These are phyloP conservation scores for Xylaria multiplex DNA, from an alignment of 2,329 filamentous ascomycete species.

Conservation along the genomic window DNA sequence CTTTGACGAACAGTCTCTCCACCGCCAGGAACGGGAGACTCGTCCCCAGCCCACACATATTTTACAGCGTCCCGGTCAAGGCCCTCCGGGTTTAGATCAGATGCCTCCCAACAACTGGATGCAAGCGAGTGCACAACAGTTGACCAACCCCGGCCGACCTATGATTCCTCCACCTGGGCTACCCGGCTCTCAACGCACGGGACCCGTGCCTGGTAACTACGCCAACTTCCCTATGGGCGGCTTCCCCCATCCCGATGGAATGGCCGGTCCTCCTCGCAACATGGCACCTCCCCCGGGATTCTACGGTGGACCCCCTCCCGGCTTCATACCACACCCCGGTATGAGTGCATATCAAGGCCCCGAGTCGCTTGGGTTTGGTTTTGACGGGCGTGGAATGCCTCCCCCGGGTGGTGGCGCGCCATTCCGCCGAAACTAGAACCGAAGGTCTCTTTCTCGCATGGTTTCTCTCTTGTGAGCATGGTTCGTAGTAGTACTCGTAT, in stretches of 20 bases:
- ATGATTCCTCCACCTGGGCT: slow-evolving; percentile 72
- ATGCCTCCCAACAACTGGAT: slow-evolving; percentile 66
- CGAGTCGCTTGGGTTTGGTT: slow-evolving; percentile 62
- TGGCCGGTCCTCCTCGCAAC: slow-evolving; percentile 55
- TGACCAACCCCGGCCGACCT: slow-evolving; percentile 59
- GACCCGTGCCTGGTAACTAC: slow-evolving; percentile 66
- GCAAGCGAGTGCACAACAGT: slow-evolving; percentile 54
- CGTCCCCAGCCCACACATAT: slow-evolving; percentile 69
- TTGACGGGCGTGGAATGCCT: slow-evolving; percentile 66
- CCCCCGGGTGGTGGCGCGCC: slow-evolving; percentile 55
- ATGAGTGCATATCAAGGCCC: slow-evolving; percentile 67
- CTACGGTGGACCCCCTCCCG: slow-evolving; percentile 58
- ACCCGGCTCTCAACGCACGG: slow-evolving; percentile 55
- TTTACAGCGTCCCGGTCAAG: slow-evolving; percentile 65
- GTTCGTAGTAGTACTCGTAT: slow-evolving; percentile 9
- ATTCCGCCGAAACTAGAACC: slow-evolving; percentile 52
- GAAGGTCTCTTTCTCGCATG: not conserved
- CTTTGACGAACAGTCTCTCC: slow-evolving; percentile 63
- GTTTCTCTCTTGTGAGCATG: slow-evolving; percentile 4
- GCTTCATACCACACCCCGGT: slow-evolving; percentile 64
- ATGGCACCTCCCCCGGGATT: slow-evolving; percentile 68
- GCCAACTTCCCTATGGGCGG: slow-evolving; percentile 68
- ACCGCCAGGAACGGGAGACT: slow-evolving; percentile 59
- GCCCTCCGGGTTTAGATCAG: slow-evolving; percentile 68
- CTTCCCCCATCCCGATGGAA: slow-evolving; percentile 62